Base-by-base conservation (phyloP, 139 green algal species). In the Chlorokybus atmophyticus region DNA sequence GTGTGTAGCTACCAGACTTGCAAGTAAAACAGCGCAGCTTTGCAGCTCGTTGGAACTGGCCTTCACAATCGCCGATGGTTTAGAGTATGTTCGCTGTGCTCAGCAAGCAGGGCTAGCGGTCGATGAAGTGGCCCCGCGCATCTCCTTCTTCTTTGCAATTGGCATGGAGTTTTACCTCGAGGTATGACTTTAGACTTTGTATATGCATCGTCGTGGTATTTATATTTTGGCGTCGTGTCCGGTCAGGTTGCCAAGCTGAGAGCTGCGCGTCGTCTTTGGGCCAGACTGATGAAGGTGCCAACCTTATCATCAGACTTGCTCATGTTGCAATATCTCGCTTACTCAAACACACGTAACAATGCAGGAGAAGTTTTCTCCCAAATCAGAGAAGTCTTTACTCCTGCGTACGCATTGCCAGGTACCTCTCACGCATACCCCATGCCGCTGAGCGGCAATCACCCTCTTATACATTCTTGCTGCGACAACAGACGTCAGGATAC, bases 141-240 rank as follows among this genome's bases (percentile, higher is more conserved):
- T 73, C 44, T 70, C 59, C 27, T 73, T 73, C 44, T 73, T 73
- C 50, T 86, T 77, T 21, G 79, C 72, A 10, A 68, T 86, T 3
- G 79, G 79, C 27, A 78, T 86, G 72, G 50, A 84, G 58, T 86
- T 86, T 52, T 86, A 78, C 51, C 28, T 52, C 1, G 79, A 86
- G 62, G 60, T 77, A n/a, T n/a, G n/a, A n/a, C n/a, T n/a, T n/a
- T n/a, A n/a, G n/a, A n/a, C n/a, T n/a, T n/a, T n/a, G n/a, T n/a
- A n/a, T n/a, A n/a, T n/a, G n/a, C n/a, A n/a, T n/a, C n/a, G n/a
- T n/a, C n/a, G n/a, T n/a, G n/a, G n/a, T n/a, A n/a, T n/a, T n/a
- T n/a, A n/a, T n/a, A n/a, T n/a, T n/a, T n/a, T n/a, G n/a, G n/a
- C n/a, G n/a, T n/a, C n/a, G n/a, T n/a, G n/a, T n/a, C n/a, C n/a